Percentiles rank a stretch among this genome's conserved stretches.
These are phyloP conservation scores for Rubroboletus satanas DNA, from an alignment of 768 basidiomycete species.

Conservation along the genomic window DNA sequence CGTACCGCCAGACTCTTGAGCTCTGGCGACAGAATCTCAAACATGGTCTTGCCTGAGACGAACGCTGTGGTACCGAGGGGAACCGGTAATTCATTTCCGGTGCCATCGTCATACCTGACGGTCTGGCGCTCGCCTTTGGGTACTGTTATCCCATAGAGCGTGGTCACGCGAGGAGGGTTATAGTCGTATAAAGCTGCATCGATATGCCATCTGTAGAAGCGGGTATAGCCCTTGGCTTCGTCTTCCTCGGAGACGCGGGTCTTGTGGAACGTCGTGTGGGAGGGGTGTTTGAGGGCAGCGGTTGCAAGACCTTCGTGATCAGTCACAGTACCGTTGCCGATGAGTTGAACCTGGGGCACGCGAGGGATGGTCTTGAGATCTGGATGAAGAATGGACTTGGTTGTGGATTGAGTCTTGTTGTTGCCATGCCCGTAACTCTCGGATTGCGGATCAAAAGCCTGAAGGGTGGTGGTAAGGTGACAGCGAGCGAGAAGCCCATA, in stretches of 20 bases:
- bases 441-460: conserved; percentile 73
- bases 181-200: conserved; percentile 81
- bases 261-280: conserved; percentile 86
- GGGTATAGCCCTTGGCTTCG: conserved; percentile 70
- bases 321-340: conserved; percentile 81
- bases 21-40: conserved; percentile 66
- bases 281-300: conserved; percentile 80
- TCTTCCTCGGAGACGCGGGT: conserved; percentile 69
- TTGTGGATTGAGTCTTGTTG: conserved; percentile 72
- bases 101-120: conserved; percentile 80
- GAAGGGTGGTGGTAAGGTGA: conserved; percentile 4
- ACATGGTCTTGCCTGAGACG: conserved; percentile 78
- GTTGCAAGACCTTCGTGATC: conserved; percentile 77
- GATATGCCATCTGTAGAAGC: conserved; percentile 92
- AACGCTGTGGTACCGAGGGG: conserved; percentile 88
- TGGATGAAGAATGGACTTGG: conserved; percentile 81
- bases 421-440: conserved; percentile 81
- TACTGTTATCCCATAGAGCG: conserved; percentile 73
- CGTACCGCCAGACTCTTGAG: conserved; percentile 81
- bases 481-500: not conserved
- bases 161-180: conserved; percentile 79
- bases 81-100: conserved; percentile 76
- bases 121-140: conserved; percentile 63
- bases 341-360: conserved; percentile 87
- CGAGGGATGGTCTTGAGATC: conserved; percentile 89